A percentile compares a stretch with the other conserved stretches of the same genome.
phyloP scores from a whole-genome alignment of 176 grass and related monocot species.

The Miscanthus lutarioriparius region DNA sequence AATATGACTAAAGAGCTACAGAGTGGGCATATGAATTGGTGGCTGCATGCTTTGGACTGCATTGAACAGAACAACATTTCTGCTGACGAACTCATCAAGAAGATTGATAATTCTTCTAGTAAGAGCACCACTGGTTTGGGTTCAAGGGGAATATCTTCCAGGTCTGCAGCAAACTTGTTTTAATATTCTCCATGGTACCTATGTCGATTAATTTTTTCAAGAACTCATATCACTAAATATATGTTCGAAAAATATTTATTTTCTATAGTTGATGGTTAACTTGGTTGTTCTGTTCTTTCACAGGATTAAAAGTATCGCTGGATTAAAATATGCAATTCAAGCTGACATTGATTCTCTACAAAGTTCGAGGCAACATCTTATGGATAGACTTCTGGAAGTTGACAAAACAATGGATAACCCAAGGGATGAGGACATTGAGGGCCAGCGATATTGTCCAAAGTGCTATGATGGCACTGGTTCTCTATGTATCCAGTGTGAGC shows the following conservation, averaged over 20 bases:
- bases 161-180: constrained; percentile 52
- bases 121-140: constrained; percentile 69
- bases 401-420: constrained; percentile 82
- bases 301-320: constrained; percentile 68
- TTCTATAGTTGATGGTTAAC: constrained; percentile 16
- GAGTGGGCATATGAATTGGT: constrained; percentile 66
- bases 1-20: constrained; percentile 58
- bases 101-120: constrained; percentile 73
- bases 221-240: constrained; percentile 25
- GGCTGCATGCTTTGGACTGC: constrained; percentile 73
- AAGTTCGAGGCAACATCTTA: constrained; percentile 67
- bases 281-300: constrained; percentile 41
- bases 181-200: constrained; percentile 26
- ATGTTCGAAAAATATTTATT: background rate
- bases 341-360: constrained; percentile 72
- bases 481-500: constrained; percentile 91
- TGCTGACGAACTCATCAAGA: constrained; percentile 64
- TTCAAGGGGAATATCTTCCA: constrained; percentile 62
- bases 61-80: constrained; percentile 71
- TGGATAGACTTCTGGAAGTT: constrained; percentile 74
- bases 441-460: constrained; percentile 81
- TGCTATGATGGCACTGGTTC: constrained; percentile 85
- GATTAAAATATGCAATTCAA: constrained; percentile 85
- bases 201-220: background rate
- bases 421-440: constrained; percentile 81